phyloP scores from a whole-genome alignment of 2,329 filamentous ascomycete genomes.

The Trichoderma sp. region DNA sequence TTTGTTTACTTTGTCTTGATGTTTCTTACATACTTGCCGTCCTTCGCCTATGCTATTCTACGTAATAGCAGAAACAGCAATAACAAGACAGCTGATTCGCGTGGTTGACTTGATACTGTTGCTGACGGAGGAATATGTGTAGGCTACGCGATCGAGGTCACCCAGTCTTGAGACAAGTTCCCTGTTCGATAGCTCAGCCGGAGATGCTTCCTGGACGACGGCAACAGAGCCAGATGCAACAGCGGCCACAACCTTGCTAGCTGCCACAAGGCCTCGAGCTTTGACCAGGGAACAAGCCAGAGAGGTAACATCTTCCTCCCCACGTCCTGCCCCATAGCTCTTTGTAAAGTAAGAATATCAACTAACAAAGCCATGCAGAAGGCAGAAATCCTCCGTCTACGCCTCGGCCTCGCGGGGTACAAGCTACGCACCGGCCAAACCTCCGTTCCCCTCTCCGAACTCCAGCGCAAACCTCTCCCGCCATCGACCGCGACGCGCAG shows the following conservation, averaged over 20 bases:
- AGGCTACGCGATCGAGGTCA: slow-evolving; percentile 28
- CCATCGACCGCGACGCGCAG: slow-evolving; percentile 15
- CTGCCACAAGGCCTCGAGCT: slow-evolving; percentile 22
- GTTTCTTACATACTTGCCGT: background rate
- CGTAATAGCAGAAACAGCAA: background rate
- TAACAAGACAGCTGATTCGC: background rate
- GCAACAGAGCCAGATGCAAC: slow-evolving; percentile 48
- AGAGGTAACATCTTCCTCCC: slow-evolving; percentile 39
- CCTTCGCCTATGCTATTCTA: background rate
- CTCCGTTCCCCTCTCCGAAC: slow-evolving; percentile 59
- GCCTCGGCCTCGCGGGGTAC: slow-evolving; percentile 70
- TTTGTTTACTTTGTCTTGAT: background rate
- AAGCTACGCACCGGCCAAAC: slow-evolving; percentile 73
- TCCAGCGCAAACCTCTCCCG: slow-evolving; percentile 43
- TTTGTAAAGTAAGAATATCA: no score
- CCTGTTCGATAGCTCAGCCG: slow-evolving; percentile 48
- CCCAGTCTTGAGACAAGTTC: slow-evolving; percentile 45
- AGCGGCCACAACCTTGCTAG: slow-evolving; percentile 7
- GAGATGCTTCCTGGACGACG: slow-evolving; percentile 49
- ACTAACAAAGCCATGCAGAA: slow-evolving; percentile 40
- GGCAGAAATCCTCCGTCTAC: slow-evolving; percentile 63
- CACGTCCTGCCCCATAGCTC: background rate
- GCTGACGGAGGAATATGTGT: background rate
- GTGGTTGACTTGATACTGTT: background rate
- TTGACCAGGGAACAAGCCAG: slow-evolving; percentile 53